These are phyloP conservation scores for Phytopythium delawarense DNA, from an alignment of 352 stramenopile genomes.

Conservation along the genomic window DNA sequence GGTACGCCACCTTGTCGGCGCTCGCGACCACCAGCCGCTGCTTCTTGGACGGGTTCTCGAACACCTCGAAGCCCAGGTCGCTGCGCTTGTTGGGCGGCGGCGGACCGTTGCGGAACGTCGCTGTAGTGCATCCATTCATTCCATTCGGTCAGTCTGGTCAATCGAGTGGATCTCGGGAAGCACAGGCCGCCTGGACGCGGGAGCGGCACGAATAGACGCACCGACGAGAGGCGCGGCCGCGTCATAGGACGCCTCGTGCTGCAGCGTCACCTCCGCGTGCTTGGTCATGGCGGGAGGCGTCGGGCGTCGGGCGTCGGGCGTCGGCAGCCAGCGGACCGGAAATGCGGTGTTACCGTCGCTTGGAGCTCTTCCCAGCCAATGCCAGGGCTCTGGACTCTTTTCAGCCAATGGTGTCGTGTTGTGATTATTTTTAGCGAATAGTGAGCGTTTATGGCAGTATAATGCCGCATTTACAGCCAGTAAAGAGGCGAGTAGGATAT, in stretches of 20 bases:
- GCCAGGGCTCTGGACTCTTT: constrained; percentile 6
- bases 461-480: neutral
- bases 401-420: neutral
- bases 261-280: constrained; percentile 51
- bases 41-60: constrained; percentile 79
- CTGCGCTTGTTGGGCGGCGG: constrained; percentile 48
- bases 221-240: constrained; percentile 52
- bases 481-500: neutral
- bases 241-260: constrained; percentile 59
- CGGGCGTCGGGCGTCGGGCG: neutral
- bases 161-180: neutral
- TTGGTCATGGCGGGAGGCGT: constrained; percentile 41
- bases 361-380: constrained; percentile 31
- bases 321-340: neutral
- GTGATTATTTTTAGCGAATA: constrained; percentile 9
- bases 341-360: constrained; percentile 4
- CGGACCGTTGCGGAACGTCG: constrained; percentile 78
- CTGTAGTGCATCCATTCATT: constrained; percentile 16
- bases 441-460: constrained; percentile 2
- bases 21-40: constrained; percentile 73
- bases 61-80: constrained; percentile 74
- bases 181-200: neutral
- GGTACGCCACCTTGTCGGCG: constrained; percentile 78
- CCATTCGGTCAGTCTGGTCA: neutral
- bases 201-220: constrained; percentile 16